Conservation (phyloP, 1,284 basidiomycete species). For the Uromyces viciae-fabae region DNA sequence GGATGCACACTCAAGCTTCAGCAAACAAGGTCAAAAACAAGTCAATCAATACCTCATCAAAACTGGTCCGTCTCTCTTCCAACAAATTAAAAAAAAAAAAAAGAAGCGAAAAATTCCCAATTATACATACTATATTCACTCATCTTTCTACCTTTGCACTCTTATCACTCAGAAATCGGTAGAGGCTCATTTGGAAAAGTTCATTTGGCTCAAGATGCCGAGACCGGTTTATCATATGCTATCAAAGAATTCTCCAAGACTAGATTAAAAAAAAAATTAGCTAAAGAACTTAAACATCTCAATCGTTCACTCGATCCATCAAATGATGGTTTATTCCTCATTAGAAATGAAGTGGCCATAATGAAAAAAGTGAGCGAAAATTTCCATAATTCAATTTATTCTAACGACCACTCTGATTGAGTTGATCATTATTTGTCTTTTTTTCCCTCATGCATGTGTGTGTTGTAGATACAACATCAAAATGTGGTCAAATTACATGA, state of each 20-base stretch:
- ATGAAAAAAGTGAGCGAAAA: constrained; percentile 58
- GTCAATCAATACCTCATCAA: constrained; percentile 57
- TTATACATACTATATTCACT: not conserved
- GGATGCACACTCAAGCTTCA: constrained; percentile 52
- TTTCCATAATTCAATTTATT: too few relatives aligned
- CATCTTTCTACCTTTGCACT: not conserved
- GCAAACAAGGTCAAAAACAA: constrained; percentile 54
- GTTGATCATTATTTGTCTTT: too few relatives aligned
- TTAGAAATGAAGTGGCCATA: constrained; percentile 56
- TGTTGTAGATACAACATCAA: constrained; percentile 53
- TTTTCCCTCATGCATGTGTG: too few relatives aligned
- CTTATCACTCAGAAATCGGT: constrained; percentile 9
- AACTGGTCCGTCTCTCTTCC: constrained; percentile 45
- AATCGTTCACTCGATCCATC: not conserved
- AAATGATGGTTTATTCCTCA: constrained; percentile 55
- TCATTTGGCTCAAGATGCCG: constrained; percentile 24
- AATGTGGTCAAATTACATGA: constrained; percentile 60
- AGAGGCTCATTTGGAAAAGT: constrained; percentile 29
- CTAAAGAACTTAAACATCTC: not conserved
- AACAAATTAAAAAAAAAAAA: not conserved
- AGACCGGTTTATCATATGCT: constrained; percentile 28
- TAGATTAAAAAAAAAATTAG: constrained; percentile 25
- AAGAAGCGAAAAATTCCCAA: not conserved
- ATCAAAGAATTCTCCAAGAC: constrained; percentile 40
- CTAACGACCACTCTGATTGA: too few relatives aligned